Conservation (phyloP, 768 basidiomycete genomes). For the Boletellus ananas region DNA sequence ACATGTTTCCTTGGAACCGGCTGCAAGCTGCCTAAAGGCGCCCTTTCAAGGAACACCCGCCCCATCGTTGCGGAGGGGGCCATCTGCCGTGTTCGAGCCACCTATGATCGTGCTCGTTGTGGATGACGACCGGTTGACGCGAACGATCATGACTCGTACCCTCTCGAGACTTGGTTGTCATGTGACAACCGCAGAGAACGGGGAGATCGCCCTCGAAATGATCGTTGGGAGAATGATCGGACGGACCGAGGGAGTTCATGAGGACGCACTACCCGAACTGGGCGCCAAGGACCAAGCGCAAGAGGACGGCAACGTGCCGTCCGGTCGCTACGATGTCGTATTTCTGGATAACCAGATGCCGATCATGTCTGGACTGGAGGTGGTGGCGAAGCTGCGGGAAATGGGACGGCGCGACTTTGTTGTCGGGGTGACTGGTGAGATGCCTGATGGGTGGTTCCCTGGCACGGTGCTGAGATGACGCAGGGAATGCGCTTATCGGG, state of each 20-base stretch:
- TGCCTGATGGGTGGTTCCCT: background rate
- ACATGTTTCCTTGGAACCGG: conserved; percentile 2
- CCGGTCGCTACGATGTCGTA: conserved; percentile 38
- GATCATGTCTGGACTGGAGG: conserved; percentile 68
- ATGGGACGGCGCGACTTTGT: conserved; percentile 71
- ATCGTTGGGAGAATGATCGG: conserved; percentile 43
- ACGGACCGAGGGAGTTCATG: background rate
- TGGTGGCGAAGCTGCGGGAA: conserved; percentile 59
- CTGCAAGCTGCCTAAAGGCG: conserved; percentile 10
- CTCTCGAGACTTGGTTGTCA: conserved; percentile 73
- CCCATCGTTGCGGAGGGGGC: conserved; percentile 10
- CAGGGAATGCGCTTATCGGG: conserved; percentile 51
- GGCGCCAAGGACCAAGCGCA: background rate
- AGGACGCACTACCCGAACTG: background rate
- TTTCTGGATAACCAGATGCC: conserved; percentile 82
- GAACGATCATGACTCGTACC: conserved; percentile 76
- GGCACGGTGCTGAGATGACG: conserved; percentile 7
- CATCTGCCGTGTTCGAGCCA: conserved; percentile 38
- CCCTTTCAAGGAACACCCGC: conserved; percentile 9
- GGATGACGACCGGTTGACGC: conserved; percentile 78
- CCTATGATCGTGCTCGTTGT: conserved; percentile 71
- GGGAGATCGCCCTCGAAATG: conserved; percentile 70
- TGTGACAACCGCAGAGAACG: conserved; percentile 83
- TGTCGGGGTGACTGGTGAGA: conserved; percentile 72
- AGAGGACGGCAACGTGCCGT: background rate